A percentile compares a stretch with the other conserved stretches of the same genome.
phyloP scores from a whole-genome alignment of 805 yeast species.

The Metschnikowia lochheadii region DNA sequence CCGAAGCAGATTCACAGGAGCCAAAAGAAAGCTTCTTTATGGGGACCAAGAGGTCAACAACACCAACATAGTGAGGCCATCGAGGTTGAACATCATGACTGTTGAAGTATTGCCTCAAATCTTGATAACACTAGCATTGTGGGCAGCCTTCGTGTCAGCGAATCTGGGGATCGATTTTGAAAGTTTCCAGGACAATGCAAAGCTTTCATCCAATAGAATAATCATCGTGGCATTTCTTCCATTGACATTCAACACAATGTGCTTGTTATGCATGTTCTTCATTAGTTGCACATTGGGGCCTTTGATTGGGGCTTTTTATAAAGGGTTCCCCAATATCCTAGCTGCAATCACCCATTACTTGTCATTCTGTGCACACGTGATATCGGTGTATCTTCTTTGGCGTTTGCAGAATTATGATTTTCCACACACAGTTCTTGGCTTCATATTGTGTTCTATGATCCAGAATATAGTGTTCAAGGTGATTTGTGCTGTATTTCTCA shows the following conservation, averaged over 20 bases:
- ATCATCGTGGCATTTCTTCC: conserved; percentile 46
- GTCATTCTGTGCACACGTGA: conserved; percentile 42
- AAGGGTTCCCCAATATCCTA: conserved; percentile 45
- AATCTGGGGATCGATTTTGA: conserved; percentile 47
- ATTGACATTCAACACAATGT: conserved; percentile 41
- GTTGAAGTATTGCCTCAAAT: conserved; percentile 40
- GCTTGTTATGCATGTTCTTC: conserved; percentile 30
- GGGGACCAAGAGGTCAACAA: conserved; percentile 36
- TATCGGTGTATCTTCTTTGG: conserved; percentile 57
- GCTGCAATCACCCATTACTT: conserved; percentile 35
- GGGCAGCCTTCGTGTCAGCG: conserved; percentile 48
- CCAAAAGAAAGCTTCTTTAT: conserved; percentile 8
- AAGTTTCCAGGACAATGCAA: conserved; percentile 25
- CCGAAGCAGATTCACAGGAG: conserved; percentile 14
- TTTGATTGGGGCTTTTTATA: conserved; percentile 38
- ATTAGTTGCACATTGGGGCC: conserved; percentile 52
- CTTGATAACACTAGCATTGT: conserved; percentile 29
- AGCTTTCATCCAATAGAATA: conserved; percentile 29
- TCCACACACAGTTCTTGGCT: conserved; percentile 55
- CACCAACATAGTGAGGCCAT: conserved; percentile 47
- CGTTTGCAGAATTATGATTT: conserved; percentile 65
- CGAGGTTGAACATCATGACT: conserved; percentile 39
- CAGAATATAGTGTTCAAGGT: conserved; percentile 57
- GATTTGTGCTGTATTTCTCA: conserved; percentile 46
- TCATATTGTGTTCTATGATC: conserved; percentile 50